Conservation (phyloP, 202 grass and related monocot species). For the Dendrocalamus latiflorus region DNA sequence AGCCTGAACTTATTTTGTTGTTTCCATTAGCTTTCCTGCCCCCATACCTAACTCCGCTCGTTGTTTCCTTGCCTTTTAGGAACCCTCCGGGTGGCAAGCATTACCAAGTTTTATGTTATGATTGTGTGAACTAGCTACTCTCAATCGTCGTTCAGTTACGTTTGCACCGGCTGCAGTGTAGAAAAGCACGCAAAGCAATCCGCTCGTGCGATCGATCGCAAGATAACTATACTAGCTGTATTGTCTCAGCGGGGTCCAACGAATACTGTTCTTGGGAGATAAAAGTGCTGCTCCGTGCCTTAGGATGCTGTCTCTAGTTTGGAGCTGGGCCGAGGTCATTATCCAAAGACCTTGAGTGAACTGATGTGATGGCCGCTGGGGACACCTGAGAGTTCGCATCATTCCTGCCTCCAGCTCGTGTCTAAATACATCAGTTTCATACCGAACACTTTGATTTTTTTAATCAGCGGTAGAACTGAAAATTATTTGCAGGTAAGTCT, state of each 20-base stretch:
- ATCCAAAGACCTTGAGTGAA: background rate
- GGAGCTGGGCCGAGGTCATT: background rate
- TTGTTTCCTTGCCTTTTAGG: background rate
- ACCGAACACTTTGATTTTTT: background rate
- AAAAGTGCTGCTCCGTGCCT: background rate
- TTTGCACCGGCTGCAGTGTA: background rate
- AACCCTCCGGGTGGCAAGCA: background rate
- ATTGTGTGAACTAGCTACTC: background rate
- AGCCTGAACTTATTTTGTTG: background rate
- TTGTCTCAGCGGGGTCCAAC: background rate
- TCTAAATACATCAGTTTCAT: background rate
- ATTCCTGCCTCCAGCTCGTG: background rate
- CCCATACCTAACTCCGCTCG: no score
- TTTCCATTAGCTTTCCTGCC: background rate
- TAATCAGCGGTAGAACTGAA: background rate
- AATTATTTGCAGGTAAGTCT: background rate
- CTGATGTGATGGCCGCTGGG: background rate
- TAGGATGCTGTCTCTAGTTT: background rate
- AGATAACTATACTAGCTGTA: background rate
- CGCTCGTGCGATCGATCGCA: no score
- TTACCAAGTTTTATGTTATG: background rate
- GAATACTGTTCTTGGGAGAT: background rate
- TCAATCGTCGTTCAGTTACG: background rate
- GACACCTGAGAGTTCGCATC: background rate
- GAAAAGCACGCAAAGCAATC: background rate